Evolutionary conservation across 768 basidiomycete species (phyloP), one percentile per base, ranked within the genome.

Genomic region (Postia placenta): DNA sequence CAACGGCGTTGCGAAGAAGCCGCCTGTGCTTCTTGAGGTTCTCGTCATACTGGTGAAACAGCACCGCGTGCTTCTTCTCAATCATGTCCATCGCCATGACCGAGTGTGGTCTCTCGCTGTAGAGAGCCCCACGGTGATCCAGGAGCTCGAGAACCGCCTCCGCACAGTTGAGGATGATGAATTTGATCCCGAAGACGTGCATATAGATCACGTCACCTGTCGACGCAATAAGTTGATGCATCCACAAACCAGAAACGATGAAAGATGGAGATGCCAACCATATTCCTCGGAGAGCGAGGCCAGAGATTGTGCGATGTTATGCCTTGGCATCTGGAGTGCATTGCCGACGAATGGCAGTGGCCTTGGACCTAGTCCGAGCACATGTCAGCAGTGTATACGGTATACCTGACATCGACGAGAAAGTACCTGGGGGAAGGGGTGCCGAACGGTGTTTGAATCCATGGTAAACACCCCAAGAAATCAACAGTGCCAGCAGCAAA

Each of bases 81-180:
- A 47, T 22, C 65, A 69, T 51, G 48, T 66, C 64, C n/a, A n/a
- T n/a, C 0, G 64, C 62, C 45, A 47, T 47, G 33, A 47, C 37
- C 17, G 26, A 36, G 30, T 27, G 43, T 15, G 45, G 45, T 17
- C 35, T 33, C 22, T 47, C 19, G 17, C 19, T 23, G 25, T 47
- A 47, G 5, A 37, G 4, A 11, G n/a, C 25, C 17, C 35, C 45
- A 12, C 45, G 45, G 30, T 24, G 11, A 20, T 47, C 45, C 19
- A 47, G 26, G 45, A 47, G 45, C 7, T 47, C 45, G 5, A 15
- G 3, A 12, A 25, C 37, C 19, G 35, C 45, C 17, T 35, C 14
- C 14, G 17, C 37, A 3, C 30, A 11, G 30, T 39, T 39, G 19
- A 47, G 37, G 15, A 47, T 35, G 23, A 47, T 17, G 25, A 47